Base-by-base conservation (phyloP, 768 basidiomycete species). In the Russula ochroleuca region DNA sequence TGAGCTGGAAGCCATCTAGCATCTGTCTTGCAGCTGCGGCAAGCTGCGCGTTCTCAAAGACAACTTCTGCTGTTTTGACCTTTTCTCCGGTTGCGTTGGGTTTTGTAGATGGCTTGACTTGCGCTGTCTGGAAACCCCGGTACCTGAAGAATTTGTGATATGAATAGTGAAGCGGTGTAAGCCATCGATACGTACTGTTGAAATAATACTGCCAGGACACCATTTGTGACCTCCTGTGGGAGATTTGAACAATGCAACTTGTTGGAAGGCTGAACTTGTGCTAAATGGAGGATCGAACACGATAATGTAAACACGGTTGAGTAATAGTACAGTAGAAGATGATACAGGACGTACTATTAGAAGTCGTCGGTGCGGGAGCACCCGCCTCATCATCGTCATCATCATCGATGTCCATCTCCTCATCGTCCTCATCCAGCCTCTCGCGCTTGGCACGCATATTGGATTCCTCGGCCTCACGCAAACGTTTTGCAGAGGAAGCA, bases 331-430 rank as follows among this genome's bases (percentile, higher is more conserved):
- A 43, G 50, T 49, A 56, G 25, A n/a, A 19, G 33, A 57, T 21
- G 45, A 61, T 61, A 58, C 62, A 70, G 66, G 70, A 79, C 83
- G 73, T 79, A 85, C 84, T 81, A 68, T 77, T 69, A n/a, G 63
- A 61, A 68, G 76, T 73, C 64, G 69, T 73, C 54, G 63, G 54
- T 33, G 40, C 54, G 17, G 64, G 48, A 55, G 58, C 45, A 38
- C 21, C 76, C 41, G 77, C 72, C 59, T 89, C 87, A 51, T 91
- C 88, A 52, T 97, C 93, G 55, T 95, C 92, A 64, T 94, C 93
- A 71, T 94, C 92, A 64, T 94, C 93, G 70, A 94, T 92, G 76
- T 96, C 94, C 88, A 95, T 95, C 77, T 94, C 92, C 72, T 89
- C 89, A 59, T 86, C 93, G 66, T 91, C 90, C 67, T 75, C 83